A percentile compares a stretch with the other conserved stretches of the same genome.
Evolutionary conservation across 1,284 basidiomycete genomes (phyloP).

Genomic region (Melampsora larici-populina): DNA sequence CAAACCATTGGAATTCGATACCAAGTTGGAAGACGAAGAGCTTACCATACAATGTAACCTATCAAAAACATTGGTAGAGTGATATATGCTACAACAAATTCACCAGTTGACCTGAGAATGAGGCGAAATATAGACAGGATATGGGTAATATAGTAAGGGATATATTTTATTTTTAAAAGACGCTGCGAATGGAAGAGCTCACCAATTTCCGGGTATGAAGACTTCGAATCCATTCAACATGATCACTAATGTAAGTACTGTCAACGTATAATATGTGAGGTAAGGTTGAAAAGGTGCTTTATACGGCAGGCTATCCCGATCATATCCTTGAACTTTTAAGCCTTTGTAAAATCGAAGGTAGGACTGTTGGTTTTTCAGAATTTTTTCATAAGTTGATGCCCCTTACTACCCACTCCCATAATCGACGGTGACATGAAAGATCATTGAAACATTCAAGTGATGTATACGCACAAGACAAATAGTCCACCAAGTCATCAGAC

Average conservation of each 20-base stretch:
- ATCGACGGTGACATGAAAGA: background rate
- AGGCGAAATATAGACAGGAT: background rate
- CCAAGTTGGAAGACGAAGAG: background rate
- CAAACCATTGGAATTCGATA: background rate
- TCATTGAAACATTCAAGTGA: conserved; percentile 38
- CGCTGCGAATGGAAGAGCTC: background rate
- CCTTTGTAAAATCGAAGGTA: conserved; percentile 72
- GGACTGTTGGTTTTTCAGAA: conserved; percentile 53
- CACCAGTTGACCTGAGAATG: conserved; percentile 39
- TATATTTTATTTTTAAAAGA: background rate
- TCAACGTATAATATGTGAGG: conserved; percentile 47
- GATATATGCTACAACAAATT: conserved; percentile 68
- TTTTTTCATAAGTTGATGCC: conserved; percentile 10
- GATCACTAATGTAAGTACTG: conserved; percentile 47
- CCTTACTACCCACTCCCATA: background rate
- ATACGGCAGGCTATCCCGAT: conserved; percentile 61
- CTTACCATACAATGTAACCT: conserved; percentile 62
- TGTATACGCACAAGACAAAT: conserved; percentile 46
- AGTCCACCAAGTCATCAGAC: conserved; percentile 45
- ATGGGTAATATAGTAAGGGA: background rate
- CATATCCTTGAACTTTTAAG: conserved; percentile 61
- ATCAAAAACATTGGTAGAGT: conserved; percentile 74
- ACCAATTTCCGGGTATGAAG: conserved; percentile 50
- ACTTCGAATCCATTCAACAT: conserved; percentile 50
- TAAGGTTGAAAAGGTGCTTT: conserved; percentile 56